Base-by-base conservation (phyloP, 805 yeast species). In the Candida saitoana region DNA sequence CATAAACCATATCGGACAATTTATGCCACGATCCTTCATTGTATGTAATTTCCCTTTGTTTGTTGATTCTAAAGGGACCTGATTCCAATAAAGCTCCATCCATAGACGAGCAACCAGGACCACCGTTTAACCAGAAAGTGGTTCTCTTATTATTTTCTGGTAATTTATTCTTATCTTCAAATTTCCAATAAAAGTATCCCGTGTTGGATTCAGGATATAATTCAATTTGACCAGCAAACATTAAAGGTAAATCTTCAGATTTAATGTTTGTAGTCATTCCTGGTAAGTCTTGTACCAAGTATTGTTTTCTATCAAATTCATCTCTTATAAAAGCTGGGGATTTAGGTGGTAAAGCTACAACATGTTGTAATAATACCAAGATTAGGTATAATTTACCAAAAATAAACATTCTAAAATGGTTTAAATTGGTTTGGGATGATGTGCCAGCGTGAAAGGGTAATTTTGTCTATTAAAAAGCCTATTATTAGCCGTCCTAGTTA, bases 21-120 rank as follows among this genome's bases (percentile, higher is more conserved):
- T 83, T 77, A 59, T 82, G 80, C 98, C 99, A 93, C 2, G 93
- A 76, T 0, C 96, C 96, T 1, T 69, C 55, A 60, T 87, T 87
- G 41, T 69, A 61, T 11, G 57, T 61, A 6, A 87, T 73, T 39
- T 71, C 58, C 11, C 49, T 46, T 6, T 74, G 55, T 0, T 57
- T 50, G 49, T 68, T 64, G 15, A 88, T 74, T 41, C 96, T 71
- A 34, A 88, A 76, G 0, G 99, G 98, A 0, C 99, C 99, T 3
- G 82, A 66, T 60, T 93, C 99, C 79, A 90, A 78, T 49, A 93
- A 59, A 0, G 96, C 96, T 12, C 99, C 99, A 63, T 93, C 99
- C 93, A 91, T 80, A 0, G 97, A 89, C 2, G 96, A 89, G 60
- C 99, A 93, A 0, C 99, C 99, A 0, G 99, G 99, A 0, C 99